Evolutionary conservation across 1,139 yeast genomes (phyloP), one percentile per base, ranked within the genome.

Genomic region (Meyerozyma sp.): DNA sequence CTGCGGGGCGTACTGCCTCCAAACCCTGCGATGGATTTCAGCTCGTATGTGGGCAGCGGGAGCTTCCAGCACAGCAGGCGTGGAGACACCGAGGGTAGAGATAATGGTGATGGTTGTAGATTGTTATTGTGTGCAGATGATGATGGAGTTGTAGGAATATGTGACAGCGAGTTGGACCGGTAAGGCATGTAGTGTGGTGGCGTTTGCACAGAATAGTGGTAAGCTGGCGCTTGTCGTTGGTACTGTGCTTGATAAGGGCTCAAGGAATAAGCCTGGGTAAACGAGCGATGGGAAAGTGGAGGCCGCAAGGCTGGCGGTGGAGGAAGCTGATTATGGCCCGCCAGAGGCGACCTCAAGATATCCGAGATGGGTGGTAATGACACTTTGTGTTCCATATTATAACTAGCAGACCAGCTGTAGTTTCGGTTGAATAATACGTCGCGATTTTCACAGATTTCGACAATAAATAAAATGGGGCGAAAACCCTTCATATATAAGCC

Each of bases 321-420:
- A 2, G 32, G 32, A 13, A 8, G 23, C 2, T 5, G 23, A 21
- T 21, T 21, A 21, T 6, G 21, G 11, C 3, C 16, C 21, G 35
- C 18, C 35, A 9, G 18, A 13, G 35, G 20, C 3, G 37, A 11
- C 26, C 26, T 10, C 37, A 34, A 34, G 13, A 34, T 34, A 25
- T 34, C 37, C n/a, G 37, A 34, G 13, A 34, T 34, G 9, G 37
- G 37, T 8, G 37, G 37, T 8, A 34, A 25, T 9, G 37, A 34
- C 8, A 34, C 26, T 34, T 13, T 18, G 13, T 34, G 37, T 20
- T 18, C 25, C 37, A 34, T 34, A 18, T 11, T 21, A 27, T 20
- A 34, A 18, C 26, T 34, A 32, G 11, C 37, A 34, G 37, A 10
- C 37, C 37, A 34, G 37, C 37, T 34, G 37, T 9, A 34, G 37